Conservation (phyloP, 2,329 filamentous ascomycete genomes). For the Trematosphaeria pertusa region DNA sequence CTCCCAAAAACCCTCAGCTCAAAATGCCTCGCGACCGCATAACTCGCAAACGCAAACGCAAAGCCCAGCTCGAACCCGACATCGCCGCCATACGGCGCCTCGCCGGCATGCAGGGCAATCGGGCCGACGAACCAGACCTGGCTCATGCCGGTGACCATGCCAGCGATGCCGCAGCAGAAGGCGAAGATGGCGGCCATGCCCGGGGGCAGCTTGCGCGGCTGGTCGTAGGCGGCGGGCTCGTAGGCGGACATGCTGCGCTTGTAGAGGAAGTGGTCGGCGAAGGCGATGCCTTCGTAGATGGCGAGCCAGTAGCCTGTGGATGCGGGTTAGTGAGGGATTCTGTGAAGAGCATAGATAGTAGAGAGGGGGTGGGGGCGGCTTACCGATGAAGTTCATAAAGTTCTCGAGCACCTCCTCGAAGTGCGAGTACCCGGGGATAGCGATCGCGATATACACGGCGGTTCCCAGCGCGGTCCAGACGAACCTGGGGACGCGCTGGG, state of each 20-base stretch:
- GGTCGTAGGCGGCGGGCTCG: slow-evolving; percentile 64
- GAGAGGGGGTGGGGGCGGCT: background rate
- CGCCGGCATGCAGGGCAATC: slow-evolving; percentile 66
- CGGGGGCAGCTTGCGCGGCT: slow-evolving; percentile 64
- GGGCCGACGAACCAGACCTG: slow-evolving; percentile 73
- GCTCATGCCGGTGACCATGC: slow-evolving; percentile 73
- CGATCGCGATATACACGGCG: slow-evolving; percentile 70
- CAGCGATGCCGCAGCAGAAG: slow-evolving; percentile 69
- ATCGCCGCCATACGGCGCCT: slow-evolving; percentile 61
- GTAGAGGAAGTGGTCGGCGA: slow-evolving; percentile 74
- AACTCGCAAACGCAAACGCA: slow-evolving; percentile 53
- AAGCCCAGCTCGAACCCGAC: slow-evolving; percentile 72
- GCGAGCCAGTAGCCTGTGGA: slow-evolving; percentile 72
- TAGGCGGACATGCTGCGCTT: slow-evolving; percentile 68
- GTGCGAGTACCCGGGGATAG: slow-evolving; percentile 71
- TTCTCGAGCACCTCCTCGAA: slow-evolving; percentile 71
- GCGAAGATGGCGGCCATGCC: slow-evolving; percentile 69
- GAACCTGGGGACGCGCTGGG: slow-evolving; percentile 70
- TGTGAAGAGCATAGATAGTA: no score
- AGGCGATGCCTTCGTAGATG: slow-evolving; percentile 72
- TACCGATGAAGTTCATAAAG: slow-evolving; percentile 64
- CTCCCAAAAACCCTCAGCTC: slow-evolving; percentile 12
- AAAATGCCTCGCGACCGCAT: slow-evolving; percentile 9
- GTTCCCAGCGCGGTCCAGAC: slow-evolving; percentile 70
- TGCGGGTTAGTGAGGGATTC: slow-evolving; percentile 12